Conservation (phyloP, 2,329 filamentous ascomycete genomes). For the Cordyceps sp. region DNA sequence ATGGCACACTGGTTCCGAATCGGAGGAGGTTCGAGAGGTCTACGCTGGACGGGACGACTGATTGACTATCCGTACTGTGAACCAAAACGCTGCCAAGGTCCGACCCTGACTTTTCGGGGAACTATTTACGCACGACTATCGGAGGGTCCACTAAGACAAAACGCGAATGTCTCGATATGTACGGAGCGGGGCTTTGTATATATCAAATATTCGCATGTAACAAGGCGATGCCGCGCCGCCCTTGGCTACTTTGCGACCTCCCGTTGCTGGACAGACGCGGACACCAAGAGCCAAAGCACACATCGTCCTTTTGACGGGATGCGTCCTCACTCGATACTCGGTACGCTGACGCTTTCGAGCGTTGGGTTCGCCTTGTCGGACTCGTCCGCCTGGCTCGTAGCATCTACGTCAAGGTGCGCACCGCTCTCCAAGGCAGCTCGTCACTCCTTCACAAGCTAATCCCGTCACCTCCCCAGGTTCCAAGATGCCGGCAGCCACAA, state of each 20-base stretch:
- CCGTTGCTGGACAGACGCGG: no score
- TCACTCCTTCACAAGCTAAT: not conserved
- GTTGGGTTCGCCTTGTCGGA: constrained; percentile 61
- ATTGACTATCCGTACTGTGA: no score
- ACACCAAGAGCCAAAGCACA: not conserved
- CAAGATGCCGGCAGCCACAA: constrained; percentile 14
- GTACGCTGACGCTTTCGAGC: constrained; percentile 37
- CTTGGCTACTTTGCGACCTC: no score
- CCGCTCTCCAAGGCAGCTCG: constrained; percentile 2
- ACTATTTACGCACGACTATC: no score
- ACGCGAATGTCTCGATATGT: no score
- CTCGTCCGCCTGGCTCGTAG: constrained; percentile 76
- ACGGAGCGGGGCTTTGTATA: no score
- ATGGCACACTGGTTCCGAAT: constrained; percentile 6
- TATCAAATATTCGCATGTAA: no score
- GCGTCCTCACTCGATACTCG: constrained; percentile 34
- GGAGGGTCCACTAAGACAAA: no score
- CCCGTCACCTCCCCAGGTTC: constrained; percentile 12
- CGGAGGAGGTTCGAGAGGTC: not conserved
- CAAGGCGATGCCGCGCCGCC: no score
- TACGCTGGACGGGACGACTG: no score
- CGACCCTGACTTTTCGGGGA: no score
- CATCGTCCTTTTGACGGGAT: constrained; percentile 18
- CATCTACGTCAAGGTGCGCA: constrained; percentile 64
- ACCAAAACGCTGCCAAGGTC: not conserved